Percentiles rank a stretch among this genome's conserved stretches.
Evolutionary conservation across 306 rosid genomes (phyloP).

Genomic region (Myrica gale): DNA sequence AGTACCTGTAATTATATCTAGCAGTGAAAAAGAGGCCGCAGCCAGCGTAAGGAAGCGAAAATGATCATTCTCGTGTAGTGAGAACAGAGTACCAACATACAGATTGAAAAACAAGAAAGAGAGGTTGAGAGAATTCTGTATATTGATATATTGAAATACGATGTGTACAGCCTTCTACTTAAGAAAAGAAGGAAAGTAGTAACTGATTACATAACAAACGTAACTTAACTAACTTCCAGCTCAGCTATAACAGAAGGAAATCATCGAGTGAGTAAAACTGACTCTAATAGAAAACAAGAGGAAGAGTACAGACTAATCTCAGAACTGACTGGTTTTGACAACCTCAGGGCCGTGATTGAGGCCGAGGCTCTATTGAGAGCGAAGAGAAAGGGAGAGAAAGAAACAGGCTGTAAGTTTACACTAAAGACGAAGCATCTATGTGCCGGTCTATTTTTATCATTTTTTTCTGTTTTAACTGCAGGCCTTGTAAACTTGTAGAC

Average conservation of each 20-base stretch:
- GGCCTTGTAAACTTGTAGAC: background rate
- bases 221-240: no score
- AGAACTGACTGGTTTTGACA: conserved; percentile 10
- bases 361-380: background rate
- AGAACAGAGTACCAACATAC: no score
- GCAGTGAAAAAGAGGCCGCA: background rate
- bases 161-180: no score
- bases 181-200: no score
- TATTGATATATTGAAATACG: no score
- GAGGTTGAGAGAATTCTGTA: no score
- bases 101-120: no score
- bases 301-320: conserved; percentile 4
- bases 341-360: background rate
- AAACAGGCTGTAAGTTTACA: background rate
- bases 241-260: no score
- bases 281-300: no score
- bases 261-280: no score
- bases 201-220: no score
- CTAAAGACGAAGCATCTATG: background rate
- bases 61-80: no score
- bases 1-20: background rate
- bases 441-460: background rate
- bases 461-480: background rate
- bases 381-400: background rate
- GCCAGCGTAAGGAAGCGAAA: background rate